phyloP scores from a whole-genome alignment of 2,329 filamentous ascomycete species.

The Paecilomyces niveus region DNA sequence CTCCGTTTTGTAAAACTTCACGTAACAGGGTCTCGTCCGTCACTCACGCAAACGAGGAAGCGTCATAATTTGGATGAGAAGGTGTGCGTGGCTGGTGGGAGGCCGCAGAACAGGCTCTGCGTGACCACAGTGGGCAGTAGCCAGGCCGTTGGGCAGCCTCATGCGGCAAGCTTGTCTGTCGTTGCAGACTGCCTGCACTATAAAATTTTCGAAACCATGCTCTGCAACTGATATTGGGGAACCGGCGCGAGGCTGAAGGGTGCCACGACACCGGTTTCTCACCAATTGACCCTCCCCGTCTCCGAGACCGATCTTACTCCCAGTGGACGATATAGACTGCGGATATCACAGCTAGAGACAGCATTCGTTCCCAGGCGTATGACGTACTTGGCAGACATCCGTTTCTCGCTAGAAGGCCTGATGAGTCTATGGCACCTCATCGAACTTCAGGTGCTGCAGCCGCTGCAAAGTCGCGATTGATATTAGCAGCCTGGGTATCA shows the following conservation, averaged over 20 bases:
- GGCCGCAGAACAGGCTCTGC: not conserved
- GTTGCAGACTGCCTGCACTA: not conserved
- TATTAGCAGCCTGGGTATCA: conserved; percentile 18
- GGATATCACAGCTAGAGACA: no score
- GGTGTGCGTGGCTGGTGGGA: not conserved
- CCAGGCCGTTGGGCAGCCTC: not conserved
- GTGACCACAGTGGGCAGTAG: not conserved
- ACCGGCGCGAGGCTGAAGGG: not conserved
- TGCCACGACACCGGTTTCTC: not conserved
- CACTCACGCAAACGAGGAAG: no score
- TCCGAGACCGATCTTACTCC: no score
- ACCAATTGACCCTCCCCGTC: no score
- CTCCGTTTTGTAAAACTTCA: no score
- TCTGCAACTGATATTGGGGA: no score
- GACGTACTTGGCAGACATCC: no score
- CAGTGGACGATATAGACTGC: no score
- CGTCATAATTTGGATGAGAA: not conserved
- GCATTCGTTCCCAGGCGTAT: no score
- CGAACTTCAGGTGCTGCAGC: conserved; percentile 27
- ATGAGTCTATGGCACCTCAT: conserved; percentile 9
- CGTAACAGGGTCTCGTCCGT: no score
- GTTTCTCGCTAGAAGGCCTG: no score
- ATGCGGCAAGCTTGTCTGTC: not conserved
- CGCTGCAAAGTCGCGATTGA: conserved; percentile 26
- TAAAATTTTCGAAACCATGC: no score